These are phyloP conservation scores for Scleroderma bovista DNA, from an alignment of 768 basidiomycete genomes.

Conservation along the genomic window DNA sequence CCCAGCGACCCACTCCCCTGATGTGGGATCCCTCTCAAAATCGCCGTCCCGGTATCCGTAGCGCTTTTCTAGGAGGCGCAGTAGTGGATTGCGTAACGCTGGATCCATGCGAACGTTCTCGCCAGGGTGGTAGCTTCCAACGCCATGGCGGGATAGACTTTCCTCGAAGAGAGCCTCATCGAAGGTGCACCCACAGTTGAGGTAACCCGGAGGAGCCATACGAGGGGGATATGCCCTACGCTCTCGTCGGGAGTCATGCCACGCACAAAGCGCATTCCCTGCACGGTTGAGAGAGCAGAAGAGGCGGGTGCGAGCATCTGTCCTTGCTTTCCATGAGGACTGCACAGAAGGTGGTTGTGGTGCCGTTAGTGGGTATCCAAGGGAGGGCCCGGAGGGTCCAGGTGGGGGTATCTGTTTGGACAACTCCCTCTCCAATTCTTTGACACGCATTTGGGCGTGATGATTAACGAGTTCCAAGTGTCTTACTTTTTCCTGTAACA, in stretches of 20 bases:
- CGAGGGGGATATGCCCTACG: conserved; percentile 72
- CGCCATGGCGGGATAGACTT: conserved; percentile 68
- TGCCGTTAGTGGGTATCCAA: conserved; percentile 17
- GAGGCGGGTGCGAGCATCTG: conserved; percentile 61
- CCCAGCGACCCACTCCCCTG: conserved; percentile 62
- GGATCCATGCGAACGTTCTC: conserved; percentile 88
- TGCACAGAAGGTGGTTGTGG: conserved; percentile 41
- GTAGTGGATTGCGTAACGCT: conserved; percentile 73
- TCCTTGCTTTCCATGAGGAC: conserved; percentile 64
- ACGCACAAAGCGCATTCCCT: conserved; percentile 83
- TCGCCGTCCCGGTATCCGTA: conserved; percentile 83
- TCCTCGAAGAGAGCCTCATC: conserved; percentile 87
- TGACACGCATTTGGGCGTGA: conserved; percentile 41
- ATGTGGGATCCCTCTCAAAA: conserved; percentile 65
- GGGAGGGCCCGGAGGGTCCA: conserved; percentile 3
- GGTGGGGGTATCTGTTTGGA: conserved; percentile 24
- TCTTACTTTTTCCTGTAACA: conserved; percentile 50
- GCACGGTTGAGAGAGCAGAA: conserved; percentile 83
- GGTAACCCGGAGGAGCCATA: conserved; percentile 68
- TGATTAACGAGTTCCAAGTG: conserved; percentile 61
- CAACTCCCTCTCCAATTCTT: conserved; percentile 44
- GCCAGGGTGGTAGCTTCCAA: conserved; percentile 80
- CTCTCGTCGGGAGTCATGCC: conserved; percentile 86
- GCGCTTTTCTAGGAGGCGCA: conserved; percentile 63
- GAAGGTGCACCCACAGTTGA: conserved; percentile 84